Conservation (phyloP, 2,329 filamentous ascomycete species). For the Penicillium janthinellum region DNA sequence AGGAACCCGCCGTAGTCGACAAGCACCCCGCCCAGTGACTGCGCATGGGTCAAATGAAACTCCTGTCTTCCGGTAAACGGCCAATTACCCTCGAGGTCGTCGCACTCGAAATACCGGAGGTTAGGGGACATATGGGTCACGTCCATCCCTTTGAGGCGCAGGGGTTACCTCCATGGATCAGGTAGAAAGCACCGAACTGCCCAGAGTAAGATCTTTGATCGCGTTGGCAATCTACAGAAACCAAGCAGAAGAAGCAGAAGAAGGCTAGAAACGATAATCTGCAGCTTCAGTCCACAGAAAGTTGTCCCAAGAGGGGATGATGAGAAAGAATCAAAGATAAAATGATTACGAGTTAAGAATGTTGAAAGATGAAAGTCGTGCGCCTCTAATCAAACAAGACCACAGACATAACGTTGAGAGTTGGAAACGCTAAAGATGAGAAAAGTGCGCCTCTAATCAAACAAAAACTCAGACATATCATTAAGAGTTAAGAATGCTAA, state of each 20-base stretch:
- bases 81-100: neutral
- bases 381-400: neutral
- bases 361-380: too few relatives aligned
- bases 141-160: neutral
- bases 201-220: too few relatives aligned
- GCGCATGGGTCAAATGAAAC: neutral
- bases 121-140: neutral
- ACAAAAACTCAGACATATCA: neutral
- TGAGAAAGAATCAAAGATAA: too few relatives aligned
- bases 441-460: conserved; percentile 4
- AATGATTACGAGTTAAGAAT: too few relatives aligned
- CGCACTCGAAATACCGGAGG: neutral
- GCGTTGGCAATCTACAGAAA: too few relatives aligned
- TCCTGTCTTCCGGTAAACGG: neutral
- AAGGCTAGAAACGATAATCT: conserved; percentile 4
- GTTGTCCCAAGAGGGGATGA: too few relatives aligned
- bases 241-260: neutral
- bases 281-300: neutral
- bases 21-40: neutral
- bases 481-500: too few relatives aligned
- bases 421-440: too few relatives aligned
- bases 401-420: neutral
- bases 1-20: neutral
- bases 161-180: neutral
- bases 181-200: too few relatives aligned